Evolutionary conservation across 208 protist species (phyloP), one percentile per base, ranked within the genome.

Genomic region (Crithidia thermophila): DNA sequence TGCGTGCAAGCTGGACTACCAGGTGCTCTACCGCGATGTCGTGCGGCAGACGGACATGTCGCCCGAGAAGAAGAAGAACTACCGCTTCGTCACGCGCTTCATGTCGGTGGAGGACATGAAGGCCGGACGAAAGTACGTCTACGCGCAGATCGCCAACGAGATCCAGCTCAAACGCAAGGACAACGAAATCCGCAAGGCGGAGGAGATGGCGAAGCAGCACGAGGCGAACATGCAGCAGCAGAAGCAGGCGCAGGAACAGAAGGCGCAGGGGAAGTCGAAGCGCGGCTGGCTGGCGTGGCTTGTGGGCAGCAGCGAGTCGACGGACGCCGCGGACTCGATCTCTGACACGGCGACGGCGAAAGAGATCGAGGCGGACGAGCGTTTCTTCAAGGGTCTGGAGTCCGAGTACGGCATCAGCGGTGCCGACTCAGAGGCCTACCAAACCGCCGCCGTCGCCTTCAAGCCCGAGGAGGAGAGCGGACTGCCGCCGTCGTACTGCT

Each of bases 31-130:
- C 67, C 78, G 81, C 25, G 84, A 93, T 57, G 73, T 93, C 16
- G 78, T 93, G 56, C 82, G 83, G 2, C 78, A 91, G 60, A 66
- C 67, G 33, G 77, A 81, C 57, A 81, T 96, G 78, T 81, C 84
- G 16, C 58, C 81, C 8, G 85, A 91, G 51, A 85, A 87, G 59
- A 72, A 62, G 46, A 75, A 75, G 30, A 59, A 42, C 27, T 94
- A 94, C 63, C 77, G 77, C 16, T 94, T 94, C 34, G 68, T 91
- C 53, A 88, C 79, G 23, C 81, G 91, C 5, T 91, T 93, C 64
- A 94, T 94, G 91, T 88, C 84, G 0, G 78, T 81, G 0, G 62
- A 72, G 28, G 85, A 90, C 49, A 93, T 97, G 87, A 89, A 87
- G 42, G 76, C 79, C 1, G 80, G 72, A 6, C 88, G 91, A 34